Evolutionary conservation across 192 early-diverging fungal genomes (phyloP).

Genomic region (Coemansia sp.): DNA sequence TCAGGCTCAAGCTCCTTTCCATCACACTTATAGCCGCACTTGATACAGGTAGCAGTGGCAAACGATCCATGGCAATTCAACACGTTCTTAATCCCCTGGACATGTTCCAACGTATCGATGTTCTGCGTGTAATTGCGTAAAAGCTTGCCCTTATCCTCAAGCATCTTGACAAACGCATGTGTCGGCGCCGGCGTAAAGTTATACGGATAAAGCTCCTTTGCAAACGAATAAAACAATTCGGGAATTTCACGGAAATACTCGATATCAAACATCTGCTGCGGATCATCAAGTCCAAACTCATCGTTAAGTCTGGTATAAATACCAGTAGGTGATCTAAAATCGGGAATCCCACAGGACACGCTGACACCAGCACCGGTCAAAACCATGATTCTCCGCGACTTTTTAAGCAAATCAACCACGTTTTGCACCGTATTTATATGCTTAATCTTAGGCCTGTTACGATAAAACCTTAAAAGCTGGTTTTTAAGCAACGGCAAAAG

Average conservation of each 20-base stretch:
- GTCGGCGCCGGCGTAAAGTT: conserved; percentile 86
- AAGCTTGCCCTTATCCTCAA: conserved; percentile 84
- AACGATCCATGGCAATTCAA: conserved; percentile 97
- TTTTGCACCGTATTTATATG: conserved; percentile 65
- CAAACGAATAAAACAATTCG: conserved; percentile 95
- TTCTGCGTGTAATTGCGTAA: conserved; percentile 97
- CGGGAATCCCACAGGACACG: conserved; percentile 95
- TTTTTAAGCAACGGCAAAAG: conserved; percentile 62
- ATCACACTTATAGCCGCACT: conserved; percentile 73
- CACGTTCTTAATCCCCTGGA: conserved; percentile 78
- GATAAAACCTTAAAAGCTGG: conserved; percentile 60
- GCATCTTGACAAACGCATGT: conserved; percentile 85
- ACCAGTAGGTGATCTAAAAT: conserved; percentile 91
- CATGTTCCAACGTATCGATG: conserved; percentile 92
- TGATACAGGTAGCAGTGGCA: conserved; percentile 88
- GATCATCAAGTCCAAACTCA: conserved; percentile 89
- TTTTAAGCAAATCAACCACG: conserved; percentile 62
- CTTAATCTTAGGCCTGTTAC: conserved; percentile 58
- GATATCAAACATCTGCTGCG: conserved; percentile 95
- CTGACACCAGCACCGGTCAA: conserved; percentile 84
- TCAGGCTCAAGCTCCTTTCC: conserved; percentile 80
- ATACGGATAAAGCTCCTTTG: conserved; percentile 85
- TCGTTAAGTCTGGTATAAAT: conserved; percentile 85
- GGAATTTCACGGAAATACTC: conserved; percentile 85
- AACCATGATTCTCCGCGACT: conserved; percentile 78